Evolutionary conservation across 2,329 filamentous ascomycete genomes (phyloP).

Genomic region (Metarhizium brunneum): DNA sequence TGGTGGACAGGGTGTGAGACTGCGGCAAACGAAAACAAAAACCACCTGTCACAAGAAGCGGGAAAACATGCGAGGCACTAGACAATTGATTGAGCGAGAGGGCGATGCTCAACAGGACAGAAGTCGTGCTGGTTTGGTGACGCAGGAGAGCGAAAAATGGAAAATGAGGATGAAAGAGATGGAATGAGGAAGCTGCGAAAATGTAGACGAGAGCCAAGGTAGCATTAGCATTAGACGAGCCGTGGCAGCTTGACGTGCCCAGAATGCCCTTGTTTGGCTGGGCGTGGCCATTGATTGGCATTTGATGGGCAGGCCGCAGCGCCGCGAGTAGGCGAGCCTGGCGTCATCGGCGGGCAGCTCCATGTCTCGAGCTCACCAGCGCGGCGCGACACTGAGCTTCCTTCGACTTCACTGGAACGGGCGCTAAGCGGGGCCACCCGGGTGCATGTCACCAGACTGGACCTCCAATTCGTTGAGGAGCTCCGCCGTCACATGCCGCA

Average conservation of each 20-base stretch:
- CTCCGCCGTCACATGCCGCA: background rate
- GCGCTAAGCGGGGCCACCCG: too few species aligned
- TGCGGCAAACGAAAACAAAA: background rate
- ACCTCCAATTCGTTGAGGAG: background rate
- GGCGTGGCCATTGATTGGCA: background rate
- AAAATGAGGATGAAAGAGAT: background rate
- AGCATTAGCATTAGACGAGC: background rate
- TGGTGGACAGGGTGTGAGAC: conserved; percentile 13
- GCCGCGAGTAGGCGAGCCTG: background rate
- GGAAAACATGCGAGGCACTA: background rate
- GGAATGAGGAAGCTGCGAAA: background rate
- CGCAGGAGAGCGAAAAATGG: background rate
- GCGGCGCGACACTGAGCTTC: too few species aligned
- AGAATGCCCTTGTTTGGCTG: background rate
- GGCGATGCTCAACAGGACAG: too few species aligned
- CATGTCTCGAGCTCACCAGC: too few species aligned
- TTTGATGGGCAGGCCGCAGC: background rate
- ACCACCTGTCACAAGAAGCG: background rate
- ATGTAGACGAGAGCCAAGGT: background rate
- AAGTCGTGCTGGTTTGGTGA: background rate
- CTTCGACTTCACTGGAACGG: too few species aligned
- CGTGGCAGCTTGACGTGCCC: too few species aligned
- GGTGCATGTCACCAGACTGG: background rate
- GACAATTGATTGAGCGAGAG: background rate
- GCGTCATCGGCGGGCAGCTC: background rate